Conservation (phyloP, 805 yeast species). For the Kuraishia borneana region DNA sequence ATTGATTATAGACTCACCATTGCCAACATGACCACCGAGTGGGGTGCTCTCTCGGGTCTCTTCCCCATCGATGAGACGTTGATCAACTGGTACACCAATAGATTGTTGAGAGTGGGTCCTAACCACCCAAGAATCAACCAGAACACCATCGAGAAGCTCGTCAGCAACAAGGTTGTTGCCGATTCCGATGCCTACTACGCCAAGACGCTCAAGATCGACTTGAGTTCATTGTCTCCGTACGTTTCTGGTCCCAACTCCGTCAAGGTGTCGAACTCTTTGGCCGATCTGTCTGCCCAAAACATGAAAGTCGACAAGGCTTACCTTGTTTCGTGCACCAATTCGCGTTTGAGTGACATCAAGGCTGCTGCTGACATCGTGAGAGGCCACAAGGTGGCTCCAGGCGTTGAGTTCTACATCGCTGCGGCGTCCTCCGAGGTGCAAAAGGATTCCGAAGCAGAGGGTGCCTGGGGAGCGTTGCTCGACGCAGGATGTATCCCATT, state of each 20-base stretch:
- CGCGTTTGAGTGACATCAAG: conserved; percentile 82
- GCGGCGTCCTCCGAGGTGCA: conserved; percentile 95
- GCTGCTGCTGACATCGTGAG: conserved; percentile 87
- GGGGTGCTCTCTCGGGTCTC: conserved; percentile 96
- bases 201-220: conserved; percentile 74
- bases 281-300: conserved; percentile 61
- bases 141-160: conserved; percentile 42
- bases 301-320: conserved; percentile 88
- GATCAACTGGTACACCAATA: conserved; percentile 63
- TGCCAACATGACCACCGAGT: conserved; percentile 96
- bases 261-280: conserved; percentile 72
- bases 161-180: conserved; percentile 32
- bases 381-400: conserved; percentile 75
- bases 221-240: conserved; percentile 73
- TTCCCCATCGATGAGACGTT: conserved; percentile 90
- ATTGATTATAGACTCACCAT: conserved; percentile 84
- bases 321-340: conserved; percentile 95
- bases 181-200: conserved; percentile 82
- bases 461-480: conserved; percentile 85
- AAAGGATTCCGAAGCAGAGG: conserved; percentile 78
- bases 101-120: conserved; percentile 32
- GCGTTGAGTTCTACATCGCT: conserved; percentile 93
- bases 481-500: conserved; percentile 92
- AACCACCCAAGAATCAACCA: conserved; percentile 75
- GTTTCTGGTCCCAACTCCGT: conserved; percentile 97